These are phyloP conservation scores for Castanopsis chinensis DNA, from an alignment of 306 rosid species.

Conservation along the genomic window DNA sequence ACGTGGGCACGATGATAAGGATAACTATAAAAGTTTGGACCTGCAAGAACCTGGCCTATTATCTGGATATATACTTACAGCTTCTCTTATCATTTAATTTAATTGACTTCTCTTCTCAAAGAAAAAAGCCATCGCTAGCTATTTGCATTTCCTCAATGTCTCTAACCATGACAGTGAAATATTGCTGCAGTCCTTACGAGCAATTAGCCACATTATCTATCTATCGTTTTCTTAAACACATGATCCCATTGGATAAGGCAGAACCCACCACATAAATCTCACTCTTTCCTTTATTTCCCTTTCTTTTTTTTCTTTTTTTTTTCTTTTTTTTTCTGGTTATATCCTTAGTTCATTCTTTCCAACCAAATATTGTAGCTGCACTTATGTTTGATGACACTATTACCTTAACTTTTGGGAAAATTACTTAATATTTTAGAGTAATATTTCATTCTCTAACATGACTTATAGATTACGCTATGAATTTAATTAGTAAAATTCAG, in stretches of 20 bases:
- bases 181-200: background rate
- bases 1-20: background rate
- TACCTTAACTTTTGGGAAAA: too few species aligned
- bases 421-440: too few species aligned
- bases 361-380: too few species aligned
- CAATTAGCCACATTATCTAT: background rate
- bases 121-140: too few species aligned
- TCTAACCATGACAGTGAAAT: background rate
- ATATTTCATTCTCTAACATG: too few species aligned
- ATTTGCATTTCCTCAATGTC: background rate
- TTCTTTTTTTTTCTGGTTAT: background rate
- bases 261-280: background rate
- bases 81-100: background rate
- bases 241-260: slow-evolving; percentile 23
- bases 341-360: too few species aligned
- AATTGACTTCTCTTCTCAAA: background rate
- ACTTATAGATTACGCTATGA: too few species aligned
- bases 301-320: background rate
- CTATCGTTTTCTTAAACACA: background rate
- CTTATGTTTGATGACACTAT: too few species aligned
- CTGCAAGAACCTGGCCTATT: background rate
- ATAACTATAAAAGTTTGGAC: background rate
- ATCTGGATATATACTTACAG: background rate
- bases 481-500: too few species aligned
- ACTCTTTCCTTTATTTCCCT: background rate